These are phyloP conservation scores for Diaporthe sp. DNA, from an alignment of 2,329 filamentous ascomycete species.

Conservation along the genomic window DNA sequence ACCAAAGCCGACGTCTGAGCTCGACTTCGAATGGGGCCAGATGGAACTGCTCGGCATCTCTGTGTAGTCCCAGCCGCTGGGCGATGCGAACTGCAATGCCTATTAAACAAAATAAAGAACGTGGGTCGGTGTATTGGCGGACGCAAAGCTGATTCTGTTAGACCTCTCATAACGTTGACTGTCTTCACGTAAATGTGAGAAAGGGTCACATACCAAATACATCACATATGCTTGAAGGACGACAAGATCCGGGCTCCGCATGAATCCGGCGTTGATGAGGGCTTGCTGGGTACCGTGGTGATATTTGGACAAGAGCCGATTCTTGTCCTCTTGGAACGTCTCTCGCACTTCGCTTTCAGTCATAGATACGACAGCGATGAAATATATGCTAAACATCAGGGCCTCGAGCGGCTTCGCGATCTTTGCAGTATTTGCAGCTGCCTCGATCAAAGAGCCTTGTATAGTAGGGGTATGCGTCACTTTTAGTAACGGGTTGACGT, in stretches of 20 bases:
- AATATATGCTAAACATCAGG: constrained; percentile 77
- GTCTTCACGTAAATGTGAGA: background rate
- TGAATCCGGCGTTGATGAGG: constrained; percentile 75
- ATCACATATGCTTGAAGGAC: constrained; percentile 78
- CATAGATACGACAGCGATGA: constrained; percentile 71
- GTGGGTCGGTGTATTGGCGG: constrained; percentile 71
- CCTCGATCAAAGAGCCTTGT: constrained; percentile 75
- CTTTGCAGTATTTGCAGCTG: constrained; percentile 67
- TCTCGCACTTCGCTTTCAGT: constrained; percentile 65
- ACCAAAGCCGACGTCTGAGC: constrained; percentile 80
- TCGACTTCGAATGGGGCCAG: constrained; percentile 74
- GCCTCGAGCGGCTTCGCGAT: constrained; percentile 72
- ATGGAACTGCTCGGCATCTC: constrained; percentile 67
- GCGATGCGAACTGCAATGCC: constrained; percentile 77
- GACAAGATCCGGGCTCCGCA: constrained; percentile 75
- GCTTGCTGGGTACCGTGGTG: constrained; percentile 74
- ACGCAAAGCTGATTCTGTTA: constrained; percentile 65
- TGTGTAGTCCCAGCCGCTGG: constrained; percentile 78
- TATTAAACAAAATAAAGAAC: constrained; percentile 72
- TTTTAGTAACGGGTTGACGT: constrained; percentile 78
- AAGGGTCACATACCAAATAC: constrained; percentile 68
- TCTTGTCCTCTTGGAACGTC: constrained; percentile 68
- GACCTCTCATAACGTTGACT: constrained; percentile 16
- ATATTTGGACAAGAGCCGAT: constrained; percentile 65
- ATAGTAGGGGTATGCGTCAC: constrained; percentile 77